Evolutionary conservation across 2,329 filamentous ascomycete species (phyloP), one percentile per base, ranked within the genome.

Genomic region (Trichoderma cornu-damae): DNA sequence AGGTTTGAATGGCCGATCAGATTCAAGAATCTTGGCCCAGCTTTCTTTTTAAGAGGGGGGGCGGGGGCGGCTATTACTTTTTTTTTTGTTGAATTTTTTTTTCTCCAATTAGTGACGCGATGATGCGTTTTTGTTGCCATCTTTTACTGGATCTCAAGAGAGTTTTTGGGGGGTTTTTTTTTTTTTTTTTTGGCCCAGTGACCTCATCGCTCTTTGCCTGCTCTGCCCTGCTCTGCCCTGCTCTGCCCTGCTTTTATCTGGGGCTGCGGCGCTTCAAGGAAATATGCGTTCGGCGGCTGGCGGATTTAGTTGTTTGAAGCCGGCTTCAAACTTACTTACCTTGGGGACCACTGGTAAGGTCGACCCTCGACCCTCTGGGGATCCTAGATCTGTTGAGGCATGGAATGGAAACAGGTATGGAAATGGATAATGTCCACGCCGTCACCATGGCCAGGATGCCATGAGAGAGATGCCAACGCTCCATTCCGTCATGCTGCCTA

Each of bases 311-410:
- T n/a, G n/a, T 22, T 38, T 30, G 30, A 30, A 9, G 44, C 16
- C 42, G 40, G 40, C 51, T 35, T 55, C 24, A 11, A 37, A 55
- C 52, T 22, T 47, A 52, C 37, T n/a, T n/a, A 52, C 48, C 22
- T 14, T 4, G 18, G 18, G 20, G 6, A 20, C n/a, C n/a, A n/a
- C n/a, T n/a, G n/a, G n/a, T n/a, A n/a, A n/a, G n/a, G n/a, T n/a
- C n/a, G n/a, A n/a, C n/a, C n/a, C 46, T 51, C 3, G 24, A n/a
- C 35, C n/a, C 6, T n/a, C 7, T 47, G 18, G 18, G 24, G 37
- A n/a, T 38, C 32, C 20, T 38, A 43, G 42, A 47, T 38, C 42
- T 30, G 11, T 38, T 18, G 35, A 24, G 51, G 22, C 30, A 47
- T 20, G 40, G 42, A 54, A 20, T 46, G 51, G 20, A 30, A 42